A percentile compares a stretch with the other conserved stretches of the same genome.
Conservation (phyloP, 371 early-diverging fungal genomes). For the Mucor saturninus region DNA sequence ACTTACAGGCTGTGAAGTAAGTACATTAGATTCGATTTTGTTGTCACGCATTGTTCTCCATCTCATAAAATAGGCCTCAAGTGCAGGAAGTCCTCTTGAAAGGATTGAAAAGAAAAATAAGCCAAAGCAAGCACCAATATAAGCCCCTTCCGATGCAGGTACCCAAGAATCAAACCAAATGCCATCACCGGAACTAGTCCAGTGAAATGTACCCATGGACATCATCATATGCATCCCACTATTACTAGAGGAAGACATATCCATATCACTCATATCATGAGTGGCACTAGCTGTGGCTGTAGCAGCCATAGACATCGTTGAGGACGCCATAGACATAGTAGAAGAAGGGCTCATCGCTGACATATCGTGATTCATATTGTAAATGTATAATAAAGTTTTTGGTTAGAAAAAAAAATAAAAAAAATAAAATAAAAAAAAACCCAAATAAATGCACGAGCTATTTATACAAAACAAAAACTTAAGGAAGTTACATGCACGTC, state of each 20-base stretch:
- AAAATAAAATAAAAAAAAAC: neutral
- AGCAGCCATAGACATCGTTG: constrained; percentile 11
- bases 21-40: constrained; percentile 14
- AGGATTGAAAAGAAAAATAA: constrained; percentile 56
- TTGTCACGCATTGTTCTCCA: constrained; percentile 41
- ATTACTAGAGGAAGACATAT: neutral
- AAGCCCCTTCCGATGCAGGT: constrained; percentile 55
- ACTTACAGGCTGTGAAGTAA: constrained; percentile 3
- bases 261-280: constrained; percentile 18
- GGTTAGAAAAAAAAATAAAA: constrained; percentile 3
- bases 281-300: neutral
- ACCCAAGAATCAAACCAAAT: constrained; percentile 49
- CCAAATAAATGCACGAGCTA: constrained; percentile 1
- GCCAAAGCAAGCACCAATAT: constrained; percentile 62
- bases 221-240: constrained; percentile 27
- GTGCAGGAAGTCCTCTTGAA: constrained; percentile 54
- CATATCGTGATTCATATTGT: neutral
- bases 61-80: constrained; percentile 55
- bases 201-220: constrained; percentile 55
- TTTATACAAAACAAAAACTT: constrained; percentile 8
- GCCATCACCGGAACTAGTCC: constrained; percentile 44
- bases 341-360: constrained; percentile 1
- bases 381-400: neutral
- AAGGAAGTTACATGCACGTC: no score
- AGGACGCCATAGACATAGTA: constrained; percentile 7